phyloP scores from a whole-genome alignment of 139 green algal genomes.

The Coccomyxa sp. region DNA sequence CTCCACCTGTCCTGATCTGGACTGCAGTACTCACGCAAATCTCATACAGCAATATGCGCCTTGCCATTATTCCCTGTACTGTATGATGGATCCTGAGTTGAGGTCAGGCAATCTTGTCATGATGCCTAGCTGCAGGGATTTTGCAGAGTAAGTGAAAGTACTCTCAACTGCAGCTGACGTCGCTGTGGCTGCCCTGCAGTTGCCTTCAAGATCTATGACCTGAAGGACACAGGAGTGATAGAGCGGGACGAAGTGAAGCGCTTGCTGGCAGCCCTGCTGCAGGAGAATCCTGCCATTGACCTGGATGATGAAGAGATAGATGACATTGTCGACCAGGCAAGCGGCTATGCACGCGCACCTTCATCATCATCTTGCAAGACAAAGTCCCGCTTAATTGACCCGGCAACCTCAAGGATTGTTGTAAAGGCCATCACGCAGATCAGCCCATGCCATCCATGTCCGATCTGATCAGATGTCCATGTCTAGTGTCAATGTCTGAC shows the following conservation, averaged over 20 bases:
- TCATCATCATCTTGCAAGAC: background rate
- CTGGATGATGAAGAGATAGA: slow-evolving; percentile 50
- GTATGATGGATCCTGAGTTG: background rate
- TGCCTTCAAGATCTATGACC: slow-evolving; percentile 68
- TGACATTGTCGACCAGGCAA: slow-evolving; percentile 56
- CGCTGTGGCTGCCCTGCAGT: slow-evolving; percentile 32
- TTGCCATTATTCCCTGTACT: background rate
- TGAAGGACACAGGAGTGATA: slow-evolving; percentile 52
- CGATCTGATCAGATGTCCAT: too few relatives aligned
- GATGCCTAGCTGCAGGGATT: too few relatives aligned
- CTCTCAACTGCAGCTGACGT: background rate
- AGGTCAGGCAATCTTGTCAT: background rate
- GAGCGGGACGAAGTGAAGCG: slow-evolving; percentile 54
- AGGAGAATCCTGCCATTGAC: slow-evolving; percentile 59
- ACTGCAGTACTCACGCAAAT: background rate
- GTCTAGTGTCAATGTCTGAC: background rate
- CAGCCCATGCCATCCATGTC: too few relatives aligned
- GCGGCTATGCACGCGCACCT: background rate
- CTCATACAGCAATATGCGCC: background rate
- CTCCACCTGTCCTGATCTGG: background rate
- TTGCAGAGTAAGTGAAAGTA: background rate
- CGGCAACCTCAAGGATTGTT: too few relatives aligned
- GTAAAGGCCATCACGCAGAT: too few relatives aligned
- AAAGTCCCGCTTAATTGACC: too few relatives aligned
- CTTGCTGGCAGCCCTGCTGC: slow-evolving; percentile 57